Evolutionary conservation across 352 stramenopile genomes (phyloP).

Genomic region (Phytopythium oedochilum): DNA sequence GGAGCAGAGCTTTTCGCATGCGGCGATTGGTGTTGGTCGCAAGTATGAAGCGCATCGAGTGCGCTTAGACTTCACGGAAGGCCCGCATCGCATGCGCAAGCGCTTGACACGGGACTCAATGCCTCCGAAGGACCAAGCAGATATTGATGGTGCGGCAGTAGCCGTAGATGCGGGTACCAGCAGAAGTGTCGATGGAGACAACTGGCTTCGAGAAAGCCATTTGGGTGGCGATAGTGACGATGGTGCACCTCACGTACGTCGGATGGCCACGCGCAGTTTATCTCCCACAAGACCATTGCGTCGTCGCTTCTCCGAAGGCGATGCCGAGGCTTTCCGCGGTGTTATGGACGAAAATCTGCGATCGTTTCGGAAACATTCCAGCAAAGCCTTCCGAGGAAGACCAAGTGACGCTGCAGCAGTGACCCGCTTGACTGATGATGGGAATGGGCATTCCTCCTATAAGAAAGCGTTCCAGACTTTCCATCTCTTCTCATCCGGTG

Average conservation of each 20-base stretch:
- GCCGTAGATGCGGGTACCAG: not conserved
- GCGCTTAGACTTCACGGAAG: slow-evolving; percentile 75
- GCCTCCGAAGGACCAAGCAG: not conserved
- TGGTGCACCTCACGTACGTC: not conserved
- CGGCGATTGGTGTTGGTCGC: not conserved
- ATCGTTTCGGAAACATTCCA: not conserved
- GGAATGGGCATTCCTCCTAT: not conserved
- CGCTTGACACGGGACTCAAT: slow-evolving; percentile 16
- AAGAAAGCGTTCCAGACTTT: not conserved
- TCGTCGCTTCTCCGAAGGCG: slow-evolving; percentile 22
- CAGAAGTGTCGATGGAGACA: not conserved
- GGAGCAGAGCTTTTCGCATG: slow-evolving; percentile 13
- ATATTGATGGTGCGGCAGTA: not conserved
- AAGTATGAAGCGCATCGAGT: too few relatives aligned
- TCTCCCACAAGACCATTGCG: not conserved
- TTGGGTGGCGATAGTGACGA: not conserved
- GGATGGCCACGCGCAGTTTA: not conserved
- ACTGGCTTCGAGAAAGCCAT: not conserved
- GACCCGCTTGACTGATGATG: not conserved
- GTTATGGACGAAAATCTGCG: not conserved
- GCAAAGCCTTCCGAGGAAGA: not conserved
- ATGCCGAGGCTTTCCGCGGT: slow-evolving; percentile 3
- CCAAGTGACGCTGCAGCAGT: not conserved
- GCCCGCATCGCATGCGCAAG: slow-evolving; percentile 63
- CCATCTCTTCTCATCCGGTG: not conserved